Evolutionary conservation across 2,329 filamentous ascomycete genomes (phyloP).

Genomic region (Colletotrichum costaricense): DNA sequence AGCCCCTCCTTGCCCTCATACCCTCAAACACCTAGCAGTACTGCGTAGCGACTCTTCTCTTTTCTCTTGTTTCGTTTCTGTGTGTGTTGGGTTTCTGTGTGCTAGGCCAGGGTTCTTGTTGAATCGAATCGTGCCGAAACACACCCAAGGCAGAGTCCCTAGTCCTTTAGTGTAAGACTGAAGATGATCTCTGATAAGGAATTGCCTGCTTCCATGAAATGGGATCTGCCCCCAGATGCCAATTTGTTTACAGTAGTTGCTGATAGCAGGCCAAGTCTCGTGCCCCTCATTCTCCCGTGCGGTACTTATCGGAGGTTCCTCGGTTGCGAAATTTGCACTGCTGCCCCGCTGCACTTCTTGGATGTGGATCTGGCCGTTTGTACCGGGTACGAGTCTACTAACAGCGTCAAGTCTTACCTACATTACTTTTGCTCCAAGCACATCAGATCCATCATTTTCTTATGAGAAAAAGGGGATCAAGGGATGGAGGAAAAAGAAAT

Average conservation of each 20-base stretch:
- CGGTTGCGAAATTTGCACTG: not conserved
- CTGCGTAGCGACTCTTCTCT: not conserved
- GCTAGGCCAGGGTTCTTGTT: not conserved
- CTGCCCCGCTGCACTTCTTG: not conserved
- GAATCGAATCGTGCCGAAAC: not conserved
- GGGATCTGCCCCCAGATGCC: not conserved
- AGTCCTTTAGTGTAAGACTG: not conserved
- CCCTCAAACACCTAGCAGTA: too few species aligned
- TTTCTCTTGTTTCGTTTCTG: not conserved
- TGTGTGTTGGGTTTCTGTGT: not conserved
- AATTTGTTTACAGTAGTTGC: not conserved
- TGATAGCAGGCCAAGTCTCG: not conserved
- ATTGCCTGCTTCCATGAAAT: not conserved
- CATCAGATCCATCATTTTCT: not conserved
- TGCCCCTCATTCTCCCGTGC: not conserved
- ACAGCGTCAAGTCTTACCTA: not conserved
- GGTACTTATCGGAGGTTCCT: constrained; percentile 6
- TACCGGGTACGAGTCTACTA: not conserved
- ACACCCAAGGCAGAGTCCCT: not conserved
- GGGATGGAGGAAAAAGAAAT: not conserved
- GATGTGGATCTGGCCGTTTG: not conserved
- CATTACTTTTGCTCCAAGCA: not conserved
- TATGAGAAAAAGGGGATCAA: not conserved
- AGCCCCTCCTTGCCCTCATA: not conserved
- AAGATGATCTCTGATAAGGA: not conserved